A percentile compares a stretch with the other conserved stretches of the same genome.
These are phyloP conservation scores for Kwoniella pini DNA, from an alignment of 768 basidiomycete genomes.

Conservation along the genomic window DNA sequence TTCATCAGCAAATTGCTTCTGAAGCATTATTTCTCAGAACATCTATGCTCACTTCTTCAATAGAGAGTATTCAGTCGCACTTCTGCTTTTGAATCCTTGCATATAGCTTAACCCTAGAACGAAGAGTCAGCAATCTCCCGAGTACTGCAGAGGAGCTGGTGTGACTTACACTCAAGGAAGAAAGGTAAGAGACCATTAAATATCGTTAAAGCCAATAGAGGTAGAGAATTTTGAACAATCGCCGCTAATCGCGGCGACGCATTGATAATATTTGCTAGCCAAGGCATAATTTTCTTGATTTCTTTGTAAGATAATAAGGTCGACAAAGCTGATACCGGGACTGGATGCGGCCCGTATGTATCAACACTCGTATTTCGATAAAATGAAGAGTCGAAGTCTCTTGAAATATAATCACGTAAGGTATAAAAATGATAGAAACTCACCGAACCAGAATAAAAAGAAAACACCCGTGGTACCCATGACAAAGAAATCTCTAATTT, in stretches of 20 bases:
- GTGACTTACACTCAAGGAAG: constrained; percentile 71
- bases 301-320: constrained; percentile 87
- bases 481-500: constrained; percentile 72
- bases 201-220: constrained; percentile 82
- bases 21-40: too few relatives aligned
- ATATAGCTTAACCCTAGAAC: constrained; percentile 69
- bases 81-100: constrained; percentile 87
- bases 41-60: constrained; percentile 72
- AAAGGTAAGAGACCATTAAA: constrained; percentile 88
- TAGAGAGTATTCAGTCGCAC: constrained; percentile 89
- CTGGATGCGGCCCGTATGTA: too few relatives aligned
- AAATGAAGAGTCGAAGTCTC: too few relatives aligned
- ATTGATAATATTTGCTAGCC: constrained; percentile 83
- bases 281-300: constrained; percentile 85
- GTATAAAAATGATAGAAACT: background rate
- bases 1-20: too few relatives aligned
- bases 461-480: constrained; percentile 68
- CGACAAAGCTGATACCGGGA: constrained; percentile 85
- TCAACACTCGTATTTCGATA: too few relatives aligned
- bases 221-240: constrained; percentile 91
- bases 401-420: constrained; percentile 4
- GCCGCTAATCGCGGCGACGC: constrained; percentile 67
- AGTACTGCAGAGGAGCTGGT: background rate
- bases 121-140: background rate
- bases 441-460: constrained; percentile 79